These are phyloP conservation scores for Entoloma clypeatum DNA, from an alignment of 1,284 basidiomycete species.

Conservation along the genomic window DNA sequence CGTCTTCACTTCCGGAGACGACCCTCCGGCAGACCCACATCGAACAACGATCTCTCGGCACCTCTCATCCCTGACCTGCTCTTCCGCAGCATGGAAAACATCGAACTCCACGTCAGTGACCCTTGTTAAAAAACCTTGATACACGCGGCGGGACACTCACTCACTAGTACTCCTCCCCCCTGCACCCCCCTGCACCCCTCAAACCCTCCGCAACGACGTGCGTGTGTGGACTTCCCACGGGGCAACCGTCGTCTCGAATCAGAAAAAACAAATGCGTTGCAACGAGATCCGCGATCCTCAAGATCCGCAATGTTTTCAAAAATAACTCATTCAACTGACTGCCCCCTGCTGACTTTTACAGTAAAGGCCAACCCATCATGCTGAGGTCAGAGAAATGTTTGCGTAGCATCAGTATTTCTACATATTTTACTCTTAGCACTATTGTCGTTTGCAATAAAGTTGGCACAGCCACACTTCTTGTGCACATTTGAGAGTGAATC, in stretches of 20 bases:
- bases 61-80: constrained; percentile 23
- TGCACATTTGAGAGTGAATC: too few relatives aligned
- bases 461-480: too few relatives aligned
- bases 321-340: too few relatives aligned
- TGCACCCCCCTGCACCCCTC: constrained; percentile 19
- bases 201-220: constrained; percentile 40
- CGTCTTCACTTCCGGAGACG: constrained; percentile 31
- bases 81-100: constrained; percentile 37
- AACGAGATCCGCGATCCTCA: constrained; percentile 42
- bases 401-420: too few relatives aligned
- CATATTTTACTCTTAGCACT: too few relatives aligned
- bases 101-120: constrained; percentile 28
- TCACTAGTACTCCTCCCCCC: constrained; percentile 29
- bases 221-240: constrained; percentile 39
- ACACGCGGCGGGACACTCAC: constrained; percentile 17
- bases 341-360: too few relatives aligned
- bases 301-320: constrained; percentile 39
- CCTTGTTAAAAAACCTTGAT: background rate
- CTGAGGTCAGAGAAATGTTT: too few relatives aligned
- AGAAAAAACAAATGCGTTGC: too few relatives aligned
- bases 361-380: too few relatives aligned
- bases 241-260: too few relatives aligned
- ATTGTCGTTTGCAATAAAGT: too few relatives aligned
- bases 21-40: constrained; percentile 28
- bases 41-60: constrained; percentile 28